Evolutionary conservation across 2,329 filamentous ascomycete species (phyloP).

Genomic region (Colletotrichum sp.): DNA sequence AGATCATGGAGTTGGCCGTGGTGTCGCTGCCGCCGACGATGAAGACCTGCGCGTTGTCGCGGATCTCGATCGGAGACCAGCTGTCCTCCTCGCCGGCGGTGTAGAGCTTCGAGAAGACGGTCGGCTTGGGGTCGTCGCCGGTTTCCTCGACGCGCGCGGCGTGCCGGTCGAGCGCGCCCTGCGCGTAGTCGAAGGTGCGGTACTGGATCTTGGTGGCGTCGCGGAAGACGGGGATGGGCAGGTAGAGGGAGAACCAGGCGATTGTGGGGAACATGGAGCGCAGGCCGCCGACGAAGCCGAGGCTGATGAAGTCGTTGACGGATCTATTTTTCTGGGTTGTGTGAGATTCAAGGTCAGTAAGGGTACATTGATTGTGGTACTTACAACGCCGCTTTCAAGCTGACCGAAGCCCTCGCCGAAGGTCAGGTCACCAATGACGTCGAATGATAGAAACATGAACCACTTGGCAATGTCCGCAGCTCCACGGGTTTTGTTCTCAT

Average conservation of each 20-base stretch:
- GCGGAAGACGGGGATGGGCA: constrained; percentile 12
- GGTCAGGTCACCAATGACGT: constrained; percentile 32
- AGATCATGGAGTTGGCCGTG: constrained; percentile 55
- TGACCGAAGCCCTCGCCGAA: constrained; percentile 34
- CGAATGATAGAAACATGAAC: constrained; percentile 55
- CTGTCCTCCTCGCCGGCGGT: constrained; percentile 1
- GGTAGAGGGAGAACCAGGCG: neutral
- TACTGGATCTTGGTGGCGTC: neutral
- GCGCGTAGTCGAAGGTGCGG: constrained; percentile 7
- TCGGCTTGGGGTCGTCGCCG: neutral
- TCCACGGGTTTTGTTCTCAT: constrained; percentile 43
- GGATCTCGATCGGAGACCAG: constrained; percentile 11
- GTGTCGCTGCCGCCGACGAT: constrained; percentile 60
- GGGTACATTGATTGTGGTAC: neutral
- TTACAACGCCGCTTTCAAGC: constrained; percentile 34
- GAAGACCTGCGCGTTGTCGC: constrained; percentile 30
- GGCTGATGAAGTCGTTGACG: constrained; percentile 12
- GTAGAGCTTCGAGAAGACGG: constrained; percentile 14
- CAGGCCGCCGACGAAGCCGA: constrained; percentile 7
- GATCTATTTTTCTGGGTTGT: neutral
- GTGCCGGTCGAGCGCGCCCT: constrained; percentile 7
- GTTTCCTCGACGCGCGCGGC: neutral
- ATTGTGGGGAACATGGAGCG: constrained; percentile 8
- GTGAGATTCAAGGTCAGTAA: neutral
- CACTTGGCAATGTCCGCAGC: constrained; percentile 56